These are phyloP conservation scores for Fusarium tanahbumbuense DNA, from an alignment of 2,329 filamentous ascomycete genomes.

Conservation along the genomic window DNA sequence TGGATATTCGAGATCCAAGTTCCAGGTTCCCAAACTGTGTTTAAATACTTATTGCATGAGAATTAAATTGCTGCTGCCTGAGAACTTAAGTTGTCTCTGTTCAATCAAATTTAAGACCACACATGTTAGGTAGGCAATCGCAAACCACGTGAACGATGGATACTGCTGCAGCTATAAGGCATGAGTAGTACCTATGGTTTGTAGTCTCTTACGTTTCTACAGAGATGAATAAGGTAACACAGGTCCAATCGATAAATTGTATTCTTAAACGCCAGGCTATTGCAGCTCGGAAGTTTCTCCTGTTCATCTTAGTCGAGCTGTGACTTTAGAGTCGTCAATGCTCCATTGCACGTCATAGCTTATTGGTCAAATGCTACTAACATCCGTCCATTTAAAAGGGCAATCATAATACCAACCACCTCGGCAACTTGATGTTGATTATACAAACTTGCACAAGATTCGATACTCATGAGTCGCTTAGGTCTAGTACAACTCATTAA, in stretches of 20 bases:
- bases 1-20: background rate
- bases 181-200: background rate
- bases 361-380: slow-evolving; percentile 4
- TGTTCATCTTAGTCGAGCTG: too few species aligned
- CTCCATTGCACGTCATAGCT: slow-evolving; percentile 3
- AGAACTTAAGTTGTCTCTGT: background rate
- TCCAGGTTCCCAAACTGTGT: background rate
- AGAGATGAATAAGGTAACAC: background rate
- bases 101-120: too few species aligned
- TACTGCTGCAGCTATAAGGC: background rate
- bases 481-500: background rate
- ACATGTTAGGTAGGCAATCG: background rate
- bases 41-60: too few species aligned
- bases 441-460: background rate
- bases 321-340: background rate
- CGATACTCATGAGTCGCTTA: background rate
- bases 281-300: too few species aligned
- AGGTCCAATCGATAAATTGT: background rate
- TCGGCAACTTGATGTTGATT: background rate
- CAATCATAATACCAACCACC: background rate
- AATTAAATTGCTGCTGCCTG: background rate
- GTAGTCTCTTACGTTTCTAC: background rate
- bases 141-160: background rate
- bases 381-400: background rate
- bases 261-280: background rate